phyloP scores from a whole-genome alignment of 2,329 filamentous ascomycete species.

The Colletotrichum sp. region DNA sequence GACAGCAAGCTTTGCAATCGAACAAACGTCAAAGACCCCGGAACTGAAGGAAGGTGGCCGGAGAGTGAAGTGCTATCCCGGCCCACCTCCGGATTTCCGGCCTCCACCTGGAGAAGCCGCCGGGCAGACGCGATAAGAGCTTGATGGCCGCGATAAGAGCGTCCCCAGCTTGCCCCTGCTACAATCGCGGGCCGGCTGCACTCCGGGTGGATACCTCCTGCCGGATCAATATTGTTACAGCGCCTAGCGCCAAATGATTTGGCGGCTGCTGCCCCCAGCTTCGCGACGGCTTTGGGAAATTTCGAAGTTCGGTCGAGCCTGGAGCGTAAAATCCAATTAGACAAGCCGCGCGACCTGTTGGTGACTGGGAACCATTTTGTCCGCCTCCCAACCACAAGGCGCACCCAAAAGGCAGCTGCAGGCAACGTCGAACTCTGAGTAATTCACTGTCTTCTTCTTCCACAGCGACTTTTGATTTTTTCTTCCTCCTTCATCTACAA shows the following conservation, averaged over 20 bases:
- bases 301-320: slow-evolving; percentile 36
- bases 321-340: slow-evolving; percentile 4
- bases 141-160: slow-evolving; percentile 3
- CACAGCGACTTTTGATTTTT: neutral
- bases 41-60: neutral
- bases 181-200: neutral
- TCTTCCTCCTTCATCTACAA: neutral
- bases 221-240: slow-evolving; percentile 40
- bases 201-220: slow-evolving; percentile 7
- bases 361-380: neutral
- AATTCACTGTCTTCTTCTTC: neutral
- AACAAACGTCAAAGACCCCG: neutral
- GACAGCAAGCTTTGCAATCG: neutral
- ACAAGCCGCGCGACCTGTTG: slow-evolving; percentile 14
- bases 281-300: slow-evolving; percentile 39
- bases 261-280: slow-evolving; percentile 44
- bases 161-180: neutral
- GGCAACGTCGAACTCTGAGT: neutral
- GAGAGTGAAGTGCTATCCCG: slow-evolving; percentile 10
- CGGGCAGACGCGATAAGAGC: neutral
- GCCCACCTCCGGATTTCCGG: slow-evolving; percentile 11
- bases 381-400: neutral
- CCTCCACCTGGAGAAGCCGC: neutral
- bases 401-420: neutral
- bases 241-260: slow-evolving; percentile 47